phyloP scores from a whole-genome alignment of 176 grass and related monocot species.

The Triticum dicoccoides region DNA sequence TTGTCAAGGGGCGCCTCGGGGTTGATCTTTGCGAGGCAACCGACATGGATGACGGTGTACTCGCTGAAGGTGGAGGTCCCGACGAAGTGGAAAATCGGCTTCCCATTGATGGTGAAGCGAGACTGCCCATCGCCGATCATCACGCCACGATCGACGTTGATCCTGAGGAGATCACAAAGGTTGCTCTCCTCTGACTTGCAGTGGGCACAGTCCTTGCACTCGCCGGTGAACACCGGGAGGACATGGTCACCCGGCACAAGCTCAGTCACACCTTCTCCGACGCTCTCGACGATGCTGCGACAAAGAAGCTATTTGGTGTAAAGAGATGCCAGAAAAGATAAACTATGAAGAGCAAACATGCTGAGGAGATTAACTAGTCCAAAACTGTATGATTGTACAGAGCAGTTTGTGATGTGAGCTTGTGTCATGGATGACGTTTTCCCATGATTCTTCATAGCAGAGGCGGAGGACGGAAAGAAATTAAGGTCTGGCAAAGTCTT shows the following conservation, averaged over 20 bases:
- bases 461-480: too few relatives aligned
- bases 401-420: background rate
- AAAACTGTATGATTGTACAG: background rate
- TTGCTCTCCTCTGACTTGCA: slow-evolving; percentile 87
- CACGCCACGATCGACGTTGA: slow-evolving; percentile 65
- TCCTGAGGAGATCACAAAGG: slow-evolving; percentile 84
- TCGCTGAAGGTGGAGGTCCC: slow-evolving; percentile 87
- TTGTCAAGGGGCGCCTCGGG: slow-evolving; percentile 66
- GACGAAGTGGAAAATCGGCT: slow-evolving; percentile 78
- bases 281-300: slow-evolving; percentile 74
- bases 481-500: too few relatives aligned
- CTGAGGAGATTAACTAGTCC: too few relatives aligned
- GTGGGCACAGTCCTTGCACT: slow-evolving; percentile 87
- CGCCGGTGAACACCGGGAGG: slow-evolving; percentile 80
- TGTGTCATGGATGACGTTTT: background rate
- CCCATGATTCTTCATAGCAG: too few relatives aligned
- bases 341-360: background rate
- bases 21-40: slow-evolving; percentile 70
- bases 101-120: slow-evolving; percentile 54
- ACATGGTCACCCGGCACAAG: slow-evolving; percentile 74
- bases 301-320: background rate
- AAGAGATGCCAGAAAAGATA: background rate
- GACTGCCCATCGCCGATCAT: slow-evolving; percentile 58
- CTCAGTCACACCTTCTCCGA: slow-evolving; percentile 73
- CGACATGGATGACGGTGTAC: slow-evolving; percentile 80